These are phyloP conservation scores for Trichoderma orchidacearum DNA, from an alignment of 495 filamentous ascomycete species.

Conservation along the genomic window DNA sequence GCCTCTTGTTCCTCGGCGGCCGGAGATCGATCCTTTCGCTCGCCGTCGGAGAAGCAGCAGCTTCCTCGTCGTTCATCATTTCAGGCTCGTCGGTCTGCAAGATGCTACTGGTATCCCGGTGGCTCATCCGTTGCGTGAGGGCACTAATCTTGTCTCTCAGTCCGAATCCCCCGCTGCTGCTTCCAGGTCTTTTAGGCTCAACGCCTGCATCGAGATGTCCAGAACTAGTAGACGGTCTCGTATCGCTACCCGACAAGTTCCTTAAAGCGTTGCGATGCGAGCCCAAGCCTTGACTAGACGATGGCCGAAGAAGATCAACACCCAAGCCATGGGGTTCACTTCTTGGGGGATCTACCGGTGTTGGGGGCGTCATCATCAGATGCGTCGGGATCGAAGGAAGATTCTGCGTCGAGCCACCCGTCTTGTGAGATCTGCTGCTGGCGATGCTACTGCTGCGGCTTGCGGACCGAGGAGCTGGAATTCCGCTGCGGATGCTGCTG, in stretches of 20 bases:
- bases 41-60: neutral
- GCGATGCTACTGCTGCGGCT: conserved; percentile 34
- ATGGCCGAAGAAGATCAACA: conserved; percentile 11
- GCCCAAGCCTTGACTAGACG: conserved; percentile 15
- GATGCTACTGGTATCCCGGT: conserved; percentile 15
- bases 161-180: conserved; percentile 13
- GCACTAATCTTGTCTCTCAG: conserved; percentile 25
- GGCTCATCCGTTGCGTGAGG: conserved; percentile 20
- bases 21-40: neutral
- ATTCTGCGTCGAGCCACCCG: conserved; percentile 1
- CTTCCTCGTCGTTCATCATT: neutral
- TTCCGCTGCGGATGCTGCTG: conserved; percentile 18
- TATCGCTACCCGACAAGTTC: conserved; percentile 7
- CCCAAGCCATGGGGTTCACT: conserved; percentile 5
- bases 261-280: conserved; percentile 14
- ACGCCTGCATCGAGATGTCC: neutral
- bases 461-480: conserved; percentile 18
- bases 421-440: conserved; percentile 24
- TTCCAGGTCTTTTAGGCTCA: conserved; percentile 9
- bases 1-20: neutral
- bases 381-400: conserved; percentile 17
- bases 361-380: conserved; percentile 26
- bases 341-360: conserved; percentile 12
- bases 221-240: conserved; percentile 4
- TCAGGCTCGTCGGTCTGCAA: neutral